Evolutionary conservation across 331 rosid species (phyloP), one percentile per base, ranked within the genome.

Genomic region (Acacia pycnantha): DNA sequence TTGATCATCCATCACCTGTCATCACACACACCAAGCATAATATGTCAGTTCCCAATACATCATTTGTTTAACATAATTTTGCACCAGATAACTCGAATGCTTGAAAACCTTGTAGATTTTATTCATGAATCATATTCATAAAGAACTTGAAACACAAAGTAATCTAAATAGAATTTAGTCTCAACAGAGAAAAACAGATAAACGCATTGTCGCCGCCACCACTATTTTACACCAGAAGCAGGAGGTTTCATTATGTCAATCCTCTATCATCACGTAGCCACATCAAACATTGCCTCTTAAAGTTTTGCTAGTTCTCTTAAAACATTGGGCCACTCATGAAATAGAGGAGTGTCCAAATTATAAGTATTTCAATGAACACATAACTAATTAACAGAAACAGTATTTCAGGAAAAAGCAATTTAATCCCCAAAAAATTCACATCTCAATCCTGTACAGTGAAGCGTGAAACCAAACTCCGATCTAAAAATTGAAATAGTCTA

Each of bases 1-100:
- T 82, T 90, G 94, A 90, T 95, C 99, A 81, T 95, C 97, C 70
- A 95, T 77, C 97, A 92, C 90, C 99, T 93, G 91, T 33, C 72
- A 85, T 74, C 84, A 70, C 10, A 54, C 43, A 21, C 61, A 79
- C 79, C 72, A 72, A 65, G 50, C 58, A 50, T 48, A 79, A 51
- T 43, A 73, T 4, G 51, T 78, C 15, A 84, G 59, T 37, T n/a
- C 77, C 77, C 77, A 64, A 76, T 37, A 61, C 12, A 27, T 26
- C 41, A 14, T 24, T 76, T 56, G 41, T 37, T 56, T 7, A 56
- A 9, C 68, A 56, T 59, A 48, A 15, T 46, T 76, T 54, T 35
- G 67, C 53, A 75, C 31, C 46, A 19, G 7, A 74, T 50, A 31
- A 24, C 35, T 54, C 10, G 50, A 74, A 74, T 54, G 47, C 65